A percentile compares a stretch with the other conserved stretches of the same genome.
Conservation (phyloP, 225 moss, liverwort and hornwort genomes). For the Bryum argenteum region DNA sequence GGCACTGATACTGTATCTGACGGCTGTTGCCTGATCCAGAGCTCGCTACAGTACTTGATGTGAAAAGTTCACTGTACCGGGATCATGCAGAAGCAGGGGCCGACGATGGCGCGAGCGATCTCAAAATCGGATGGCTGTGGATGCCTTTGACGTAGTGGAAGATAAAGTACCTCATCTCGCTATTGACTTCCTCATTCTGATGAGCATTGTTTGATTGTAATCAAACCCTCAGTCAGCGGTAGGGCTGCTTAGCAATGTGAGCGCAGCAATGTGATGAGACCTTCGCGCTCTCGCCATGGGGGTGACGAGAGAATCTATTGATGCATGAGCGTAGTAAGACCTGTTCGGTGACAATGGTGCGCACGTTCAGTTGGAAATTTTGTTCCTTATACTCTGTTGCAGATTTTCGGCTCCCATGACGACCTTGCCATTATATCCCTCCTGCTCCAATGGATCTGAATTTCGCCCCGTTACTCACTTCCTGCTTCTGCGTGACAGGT, state of each 20-base stretch:
- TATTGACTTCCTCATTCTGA: background rate
- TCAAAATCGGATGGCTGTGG: slow-evolving; percentile 12
- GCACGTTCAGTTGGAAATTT: background rate
- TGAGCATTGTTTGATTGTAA: background rate
- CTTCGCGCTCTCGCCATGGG: background rate
- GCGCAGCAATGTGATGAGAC: background rate
- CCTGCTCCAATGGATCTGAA: background rate
- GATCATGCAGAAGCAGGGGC: background rate
- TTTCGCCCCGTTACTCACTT: background rate
- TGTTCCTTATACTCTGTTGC: no score
- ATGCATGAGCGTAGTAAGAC: background rate
- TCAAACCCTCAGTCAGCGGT: background rate
- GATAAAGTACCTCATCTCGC: no score
- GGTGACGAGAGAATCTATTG: no score
- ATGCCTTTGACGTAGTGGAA: slow-evolving; percentile 8
- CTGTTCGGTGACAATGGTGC: background rate
- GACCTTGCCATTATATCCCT: background rate
- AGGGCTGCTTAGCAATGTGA: background rate
- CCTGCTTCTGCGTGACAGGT: background rate
- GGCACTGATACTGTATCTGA: no score
- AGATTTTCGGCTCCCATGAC: no score
- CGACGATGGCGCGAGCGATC: background rate
- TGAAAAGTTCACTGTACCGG: background rate
- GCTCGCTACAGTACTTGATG: background rate
- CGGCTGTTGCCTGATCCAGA: background rate